Conservation (phyloP, 495 filamentous ascomycete genomes). For the Penicillium malachiteum region DNA sequence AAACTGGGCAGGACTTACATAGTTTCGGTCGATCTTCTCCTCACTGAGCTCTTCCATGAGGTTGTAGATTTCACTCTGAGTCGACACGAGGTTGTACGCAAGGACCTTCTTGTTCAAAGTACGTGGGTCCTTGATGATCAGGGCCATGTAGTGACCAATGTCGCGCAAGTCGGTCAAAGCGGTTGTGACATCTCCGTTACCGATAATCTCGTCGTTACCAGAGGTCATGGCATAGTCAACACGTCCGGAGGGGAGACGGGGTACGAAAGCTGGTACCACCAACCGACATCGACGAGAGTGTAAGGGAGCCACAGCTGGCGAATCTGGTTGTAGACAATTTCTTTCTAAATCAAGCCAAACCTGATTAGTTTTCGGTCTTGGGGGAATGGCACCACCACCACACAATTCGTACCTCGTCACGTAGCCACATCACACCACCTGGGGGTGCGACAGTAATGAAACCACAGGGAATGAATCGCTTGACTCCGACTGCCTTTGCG, state of each 20-base stretch:
- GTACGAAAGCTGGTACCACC: slow-evolving; percentile 57
- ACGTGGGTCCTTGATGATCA: slow-evolving; percentile 53
- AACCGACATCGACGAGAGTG: slow-evolving; percentile 62
- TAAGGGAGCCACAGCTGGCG: slow-evolving; percentile 53
- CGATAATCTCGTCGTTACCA: slow-evolving; percentile 46
- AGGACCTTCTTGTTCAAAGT: slow-evolving; percentile 59
- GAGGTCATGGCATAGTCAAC: slow-evolving; percentile 51
- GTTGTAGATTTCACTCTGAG: slow-evolving; percentile 49
- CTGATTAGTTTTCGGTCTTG: slow-evolving; percentile 13
- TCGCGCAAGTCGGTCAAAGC: slow-evolving; percentile 54
- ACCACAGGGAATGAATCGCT: slow-evolving; percentile 59
- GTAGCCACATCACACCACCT: slow-evolving; percentile 47
- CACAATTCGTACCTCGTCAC: slow-evolving; percentile 39
- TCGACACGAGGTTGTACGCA: slow-evolving; percentile 49
- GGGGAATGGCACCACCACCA: neutral
- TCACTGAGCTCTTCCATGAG: slow-evolving; percentile 52
- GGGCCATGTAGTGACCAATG: slow-evolving; percentile 55
- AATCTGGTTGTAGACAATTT: slow-evolving; percentile 55
- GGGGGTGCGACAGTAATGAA: slow-evolving; percentile 51
- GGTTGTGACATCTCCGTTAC: slow-evolving; percentile 48
- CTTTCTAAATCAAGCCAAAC: slow-evolving; percentile 41
- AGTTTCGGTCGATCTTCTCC: slow-evolving; percentile 51
- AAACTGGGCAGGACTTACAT: slow-evolving; percentile 38
- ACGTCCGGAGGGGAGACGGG: slow-evolving; percentile 51
- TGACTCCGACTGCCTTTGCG: slow-evolving; percentile 53